A percentile compares a stretch with the other conserved stretches of the same genome.
Evolutionary conservation across 768 basidiomycete genomes (phyloP).

Genomic region (Lactarius trivialis): DNA sequence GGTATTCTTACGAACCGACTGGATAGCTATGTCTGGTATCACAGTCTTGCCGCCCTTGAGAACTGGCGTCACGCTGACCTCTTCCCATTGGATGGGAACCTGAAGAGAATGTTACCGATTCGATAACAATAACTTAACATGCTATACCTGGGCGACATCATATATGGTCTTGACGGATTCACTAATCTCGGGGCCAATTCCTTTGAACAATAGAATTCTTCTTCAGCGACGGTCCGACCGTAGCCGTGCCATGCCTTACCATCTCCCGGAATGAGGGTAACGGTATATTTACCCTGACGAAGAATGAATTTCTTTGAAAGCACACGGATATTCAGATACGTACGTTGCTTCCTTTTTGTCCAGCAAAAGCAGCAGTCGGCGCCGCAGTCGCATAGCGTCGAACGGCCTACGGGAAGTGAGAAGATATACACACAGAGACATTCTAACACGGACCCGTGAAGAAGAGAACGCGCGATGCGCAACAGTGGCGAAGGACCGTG

Average conservation of each 20-base stretch:
- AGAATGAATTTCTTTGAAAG: slow-evolving; percentile 4
- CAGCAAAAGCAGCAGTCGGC: slow-evolving; percentile 86
- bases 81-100: slow-evolving; percentile 99
- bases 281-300: slow-evolving; percentile 86
- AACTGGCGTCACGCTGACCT: slow-evolving; percentile 93
- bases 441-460: slow-evolving; percentile 39
- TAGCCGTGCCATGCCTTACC: slow-evolving; percentile 43
- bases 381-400: slow-evolving; percentile 65
- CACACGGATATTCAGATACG: slow-evolving; percentile 30
- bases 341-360: slow-evolving; percentile 83
- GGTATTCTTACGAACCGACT: slow-evolving; percentile 92
- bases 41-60: slow-evolving; percentile 94
- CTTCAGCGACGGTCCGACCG: slow-evolving; percentile 19
- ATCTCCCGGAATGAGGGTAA: slow-evolving; percentile 95
- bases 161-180: slow-evolving; percentile 95
- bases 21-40: slow-evolving; percentile 88
- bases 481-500: slow-evolving; percentile 49
- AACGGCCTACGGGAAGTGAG: slow-evolving; percentile 36
- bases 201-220: slow-evolving; percentile 34
- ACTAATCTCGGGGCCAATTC: slow-evolving; percentile 98
- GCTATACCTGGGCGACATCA: slow-evolving; percentile 67
- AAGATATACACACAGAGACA: not conserved
- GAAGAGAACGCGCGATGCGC: slow-evolving; percentile 46
- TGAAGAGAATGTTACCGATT: slow-evolving; percentile 28
- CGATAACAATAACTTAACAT: not conserved